Conservation (phyloP, 768 basidiomycete genomes). For the Lyophyllum decastes region DNA sequence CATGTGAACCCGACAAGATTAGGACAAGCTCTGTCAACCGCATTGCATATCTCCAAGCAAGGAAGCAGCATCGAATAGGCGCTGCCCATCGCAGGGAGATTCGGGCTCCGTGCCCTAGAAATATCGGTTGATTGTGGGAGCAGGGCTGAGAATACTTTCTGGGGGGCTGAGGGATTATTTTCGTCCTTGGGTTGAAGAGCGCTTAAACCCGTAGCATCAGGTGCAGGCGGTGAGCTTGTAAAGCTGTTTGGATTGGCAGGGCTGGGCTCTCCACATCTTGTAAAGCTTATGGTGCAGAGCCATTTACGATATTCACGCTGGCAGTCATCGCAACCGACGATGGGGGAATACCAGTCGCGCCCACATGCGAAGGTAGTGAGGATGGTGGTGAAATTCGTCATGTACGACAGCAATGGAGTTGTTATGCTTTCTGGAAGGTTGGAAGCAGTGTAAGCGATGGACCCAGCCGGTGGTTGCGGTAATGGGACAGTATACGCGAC, state of each 20-base stretch:
- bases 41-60: slow-evolving; percentile 77
- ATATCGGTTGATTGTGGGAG: slow-evolving; percentile 40
- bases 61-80: slow-evolving; percentile 69
- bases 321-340: slow-evolving; percentile 78
- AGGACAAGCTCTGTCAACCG: slow-evolving; percentile 77
- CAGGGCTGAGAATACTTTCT: slow-evolving; percentile 51
- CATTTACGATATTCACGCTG: slow-evolving; percentile 71
- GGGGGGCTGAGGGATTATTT: slow-evolving; percentile 16
- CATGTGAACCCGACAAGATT: slow-evolving; percentile 70
- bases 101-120: slow-evolving; percentile 42
- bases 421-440: slow-evolving; percentile 54
- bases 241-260: slow-evolving; percentile 32
- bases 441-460: slow-evolving; percentile 46
- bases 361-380: slow-evolving; percentile 79
- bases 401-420: slow-evolving; percentile 50
- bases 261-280: slow-evolving; percentile 68
- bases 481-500: slow-evolving; percentile 73
- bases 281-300: slow-evolving; percentile 74
- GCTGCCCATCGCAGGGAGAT: slow-evolving; percentile 43
- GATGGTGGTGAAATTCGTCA: slow-evolving; percentile 75
- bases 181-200: slow-evolving; percentile 24
- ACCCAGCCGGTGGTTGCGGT: slow-evolving; percentile 43
- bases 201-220: slow-evolving; percentile 32
- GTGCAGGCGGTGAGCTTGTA: slow-evolving; percentile 29
- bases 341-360: slow-evolving; percentile 75